phyloP scores from a whole-genome alignment of 163 green algal species.

The Chlamydomonas reinhardtii region DNA sequence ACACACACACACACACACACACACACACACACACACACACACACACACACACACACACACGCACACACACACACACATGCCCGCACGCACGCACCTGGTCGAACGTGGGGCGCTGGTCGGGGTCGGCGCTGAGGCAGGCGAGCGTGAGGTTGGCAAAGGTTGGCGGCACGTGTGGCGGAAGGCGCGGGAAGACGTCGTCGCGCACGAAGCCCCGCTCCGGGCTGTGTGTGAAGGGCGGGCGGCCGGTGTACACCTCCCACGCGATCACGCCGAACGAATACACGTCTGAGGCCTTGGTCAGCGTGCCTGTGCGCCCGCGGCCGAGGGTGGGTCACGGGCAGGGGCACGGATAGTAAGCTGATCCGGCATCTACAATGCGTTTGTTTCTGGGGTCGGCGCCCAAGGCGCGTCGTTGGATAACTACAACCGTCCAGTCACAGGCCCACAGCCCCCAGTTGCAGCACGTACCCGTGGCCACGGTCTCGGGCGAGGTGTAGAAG shows the following conservation, averaged over 20 bases:
- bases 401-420: too few species aligned
- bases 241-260: constrained; percentile 45
- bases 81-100: neutral
- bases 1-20: too few species aligned
- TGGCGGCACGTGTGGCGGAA: constrained; percentile 25
- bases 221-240: constrained; percentile 26
- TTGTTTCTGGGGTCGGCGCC: too few species aligned
- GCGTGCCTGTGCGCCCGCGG: constrained; percentile 17
- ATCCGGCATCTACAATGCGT: too few species aligned
- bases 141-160: constrained; percentile 15
- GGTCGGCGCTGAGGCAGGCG: constrained; percentile 17
- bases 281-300: constrained; percentile 45
- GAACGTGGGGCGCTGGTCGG: constrained; percentile 23
- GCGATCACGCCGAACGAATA: constrained; percentile 38
- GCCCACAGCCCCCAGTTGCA: too few species aligned
- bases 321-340: too few species aligned
- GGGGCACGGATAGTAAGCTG: neutral
- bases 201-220: constrained; percentile 26
- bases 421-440: too few species aligned
- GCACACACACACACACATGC: too few species aligned
- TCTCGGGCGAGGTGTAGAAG: constrained; percentile 51
- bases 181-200: constrained; percentile 20
- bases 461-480: constrained; percentile 21
- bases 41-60: too few species aligned
- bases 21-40: too few species aligned